Percentiles rank a stretch among this genome's conserved stretches.
Evolutionary conservation across 2,329 filamentous ascomycete genomes (phyloP).

Genomic region (Colletotrichum spaethianum): DNA sequence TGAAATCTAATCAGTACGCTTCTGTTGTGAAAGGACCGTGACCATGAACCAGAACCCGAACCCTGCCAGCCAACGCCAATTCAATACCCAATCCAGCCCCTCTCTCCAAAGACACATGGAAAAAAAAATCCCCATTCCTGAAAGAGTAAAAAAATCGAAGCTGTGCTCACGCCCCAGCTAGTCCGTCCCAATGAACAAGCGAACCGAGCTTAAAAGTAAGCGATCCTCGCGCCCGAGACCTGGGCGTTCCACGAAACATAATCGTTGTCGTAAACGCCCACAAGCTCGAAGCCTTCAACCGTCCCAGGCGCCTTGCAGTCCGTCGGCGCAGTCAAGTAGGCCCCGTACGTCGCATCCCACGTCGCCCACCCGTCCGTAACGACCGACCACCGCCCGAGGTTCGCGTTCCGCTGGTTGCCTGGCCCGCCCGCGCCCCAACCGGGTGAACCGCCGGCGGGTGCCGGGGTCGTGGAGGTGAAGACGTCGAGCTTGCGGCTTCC

Average conservation of each 20-base stretch:
- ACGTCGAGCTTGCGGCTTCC: slow-evolving; percentile 48
- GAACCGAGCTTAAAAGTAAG: slow-evolving; percentile 22
- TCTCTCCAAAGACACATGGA: neutral
- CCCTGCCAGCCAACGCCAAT: neutral
- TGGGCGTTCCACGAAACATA: slow-evolving; percentile 34
- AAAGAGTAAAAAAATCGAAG: slow-evolving; percentile 10
- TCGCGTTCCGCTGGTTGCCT: slow-evolving; percentile 47
- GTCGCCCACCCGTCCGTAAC: slow-evolving; percentile 22
- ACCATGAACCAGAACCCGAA: neutral
- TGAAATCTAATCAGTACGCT: neutral
- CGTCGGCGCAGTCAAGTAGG: slow-evolving; percentile 35
- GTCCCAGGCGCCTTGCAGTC: slow-evolving; percentile 40
- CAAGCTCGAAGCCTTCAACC: slow-evolving; percentile 40
- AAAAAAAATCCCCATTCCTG: neutral
- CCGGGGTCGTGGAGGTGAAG: slow-evolving; percentile 45
- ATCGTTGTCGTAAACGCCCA: slow-evolving; percentile 39
- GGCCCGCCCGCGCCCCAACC: slow-evolving; percentile 45
- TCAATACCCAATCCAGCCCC: too few relatives aligned
- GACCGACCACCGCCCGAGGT: slow-evolving; percentile 35
- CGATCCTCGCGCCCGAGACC: slow-evolving; percentile 34
- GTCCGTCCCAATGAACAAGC: neutral
- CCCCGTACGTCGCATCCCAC: slow-evolving; percentile 39
- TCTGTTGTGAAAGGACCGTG: slow-evolving; percentile 2
- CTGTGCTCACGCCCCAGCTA: neutral
- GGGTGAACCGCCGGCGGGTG: slow-evolving; percentile 40